phyloP scores from a whole-genome alignment of 139 green algal species.

The Haematococcus lacustris region DNA sequence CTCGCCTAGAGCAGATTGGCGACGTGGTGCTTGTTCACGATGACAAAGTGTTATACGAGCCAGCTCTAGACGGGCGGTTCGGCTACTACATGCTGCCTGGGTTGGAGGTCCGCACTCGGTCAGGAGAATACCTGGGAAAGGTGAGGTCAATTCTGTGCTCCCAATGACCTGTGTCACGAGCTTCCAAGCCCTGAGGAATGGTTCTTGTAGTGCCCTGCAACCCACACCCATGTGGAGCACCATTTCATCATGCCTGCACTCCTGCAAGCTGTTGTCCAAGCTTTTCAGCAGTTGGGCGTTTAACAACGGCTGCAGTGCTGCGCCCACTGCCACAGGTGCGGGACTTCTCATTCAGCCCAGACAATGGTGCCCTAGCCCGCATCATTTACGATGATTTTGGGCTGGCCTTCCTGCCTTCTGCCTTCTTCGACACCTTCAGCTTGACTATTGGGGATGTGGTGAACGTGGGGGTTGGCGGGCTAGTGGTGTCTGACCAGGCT shows the following conservation, averaged over 20 bases:
- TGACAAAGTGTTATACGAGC: conserved; percentile 40
- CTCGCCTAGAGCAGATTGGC: conserved; percentile 54
- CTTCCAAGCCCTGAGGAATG: not conserved
- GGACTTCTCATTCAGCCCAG: conserved; percentile 68
- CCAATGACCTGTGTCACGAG: too few relatives aligned
- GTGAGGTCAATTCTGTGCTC: too few relatives aligned
- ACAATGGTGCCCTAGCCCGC: conserved; percentile 49
- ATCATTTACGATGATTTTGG: conserved; percentile 71
- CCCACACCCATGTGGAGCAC: not conserved
- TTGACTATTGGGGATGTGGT: conserved; percentile 27
- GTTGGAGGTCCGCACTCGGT: conserved; percentile 49
- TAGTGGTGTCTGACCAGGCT: conserved; percentile 28
- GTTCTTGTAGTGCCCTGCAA: not conserved
- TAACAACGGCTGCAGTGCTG: too few relatives aligned
- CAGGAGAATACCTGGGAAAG: conserved; percentile 51
- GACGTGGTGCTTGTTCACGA: conserved; percentile 77
- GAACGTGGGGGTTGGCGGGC: conserved; percentile 13
- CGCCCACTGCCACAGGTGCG: conserved; percentile 61
- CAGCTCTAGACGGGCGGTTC: conserved; percentile 32
- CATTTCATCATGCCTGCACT: too few relatives aligned
- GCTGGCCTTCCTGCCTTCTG: conserved; percentile 49
- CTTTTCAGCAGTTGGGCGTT: too few relatives aligned
- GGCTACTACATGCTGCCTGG: conserved; percentile 52
- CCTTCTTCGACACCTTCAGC: conserved; percentile 53
- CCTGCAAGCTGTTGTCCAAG: too few relatives aligned